phyloP scores from a whole-genome alignment of 2,329 filamentous ascomycete genomes.

The Neonectria sp. region DNA sequence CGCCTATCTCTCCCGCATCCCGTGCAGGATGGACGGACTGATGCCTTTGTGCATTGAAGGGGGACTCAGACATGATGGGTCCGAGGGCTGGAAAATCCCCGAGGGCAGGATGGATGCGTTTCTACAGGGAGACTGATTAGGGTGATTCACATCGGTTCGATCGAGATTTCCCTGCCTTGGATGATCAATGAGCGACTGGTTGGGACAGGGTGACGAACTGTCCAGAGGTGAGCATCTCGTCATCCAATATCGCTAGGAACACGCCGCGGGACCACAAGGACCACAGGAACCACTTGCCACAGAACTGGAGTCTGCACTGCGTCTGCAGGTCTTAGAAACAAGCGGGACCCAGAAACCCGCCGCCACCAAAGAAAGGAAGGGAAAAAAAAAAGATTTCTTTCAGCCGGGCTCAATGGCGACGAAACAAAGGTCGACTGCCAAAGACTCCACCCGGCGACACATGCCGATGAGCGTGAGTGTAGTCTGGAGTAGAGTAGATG shows the following conservation, averaged over 20 bases:
- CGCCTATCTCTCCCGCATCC: constrained; percentile 2
- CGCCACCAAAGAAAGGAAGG: constrained; percentile 4
- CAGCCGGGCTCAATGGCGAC: constrained; percentile 21
- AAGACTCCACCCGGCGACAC: constrained; percentile 33
- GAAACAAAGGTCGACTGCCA: constrained; percentile 30
- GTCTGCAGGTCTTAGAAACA: background rate
- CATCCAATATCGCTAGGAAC: constrained; percentile 41
- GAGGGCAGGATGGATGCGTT: constrained; percentile 24
- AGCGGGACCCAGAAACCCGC: constrained; percentile 5
- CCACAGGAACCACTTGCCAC: background rate
- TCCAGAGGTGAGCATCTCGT: constrained; percentile 36
- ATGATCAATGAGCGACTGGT: constrained; percentile 29
- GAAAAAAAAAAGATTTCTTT: constrained; percentile 18
- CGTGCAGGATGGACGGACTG: background rate
- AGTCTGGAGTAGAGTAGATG: constrained; percentile 12
- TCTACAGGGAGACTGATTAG: constrained; percentile 33
- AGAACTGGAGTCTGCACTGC: background rate
- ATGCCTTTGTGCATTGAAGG: constrained; percentile 17
- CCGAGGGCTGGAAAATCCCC: constrained; percentile 36
- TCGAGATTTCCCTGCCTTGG: constrained; percentile 46
- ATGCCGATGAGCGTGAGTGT: constrained; percentile 24
- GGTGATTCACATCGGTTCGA: constrained; percentile 35
- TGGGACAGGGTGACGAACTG: constrained; percentile 33
- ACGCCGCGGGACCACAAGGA: constrained; percentile 16
- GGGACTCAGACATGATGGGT: constrained; percentile 24